Evolutionary conservation across 495 filamentous ascomycete species (phyloP).

Genomic region (Aspergillus cavernicola): DNA sequence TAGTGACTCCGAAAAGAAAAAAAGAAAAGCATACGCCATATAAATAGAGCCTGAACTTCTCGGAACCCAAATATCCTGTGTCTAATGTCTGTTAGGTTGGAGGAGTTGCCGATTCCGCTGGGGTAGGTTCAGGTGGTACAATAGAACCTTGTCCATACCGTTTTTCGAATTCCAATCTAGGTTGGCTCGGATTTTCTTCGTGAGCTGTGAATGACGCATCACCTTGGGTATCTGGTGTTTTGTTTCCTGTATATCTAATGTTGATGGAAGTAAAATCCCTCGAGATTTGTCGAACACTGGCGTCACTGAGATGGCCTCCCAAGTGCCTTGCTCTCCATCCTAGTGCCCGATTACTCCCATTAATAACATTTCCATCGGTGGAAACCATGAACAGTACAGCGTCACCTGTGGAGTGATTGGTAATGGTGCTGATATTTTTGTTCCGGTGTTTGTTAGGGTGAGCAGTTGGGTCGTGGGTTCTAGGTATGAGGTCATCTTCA

Average conservation of each 20-base stretch:
- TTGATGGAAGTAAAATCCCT: not conserved
- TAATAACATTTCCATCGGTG: not conserved
- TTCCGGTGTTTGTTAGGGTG: not conserved
- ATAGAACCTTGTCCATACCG: not conserved
- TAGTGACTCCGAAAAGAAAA: too few relatives aligned
- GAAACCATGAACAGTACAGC: not conserved
- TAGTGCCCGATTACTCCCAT: not conserved
- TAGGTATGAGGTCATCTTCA: too few relatives aligned
- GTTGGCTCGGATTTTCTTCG: not conserved
- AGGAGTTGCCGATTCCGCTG: not conserved
- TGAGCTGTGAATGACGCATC: not conserved
- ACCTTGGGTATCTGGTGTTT: not conserved
- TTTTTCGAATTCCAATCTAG: not conserved
- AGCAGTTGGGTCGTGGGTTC: too few relatives aligned
- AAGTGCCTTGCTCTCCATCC: not conserved
- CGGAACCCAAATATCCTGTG: not conserved
- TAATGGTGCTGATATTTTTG: not conserved
- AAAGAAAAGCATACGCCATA: not conserved
- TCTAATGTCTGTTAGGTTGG: not conserved
- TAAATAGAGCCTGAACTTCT: not conserved
- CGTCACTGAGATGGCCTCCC: not conserved
- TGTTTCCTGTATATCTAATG: not conserved
- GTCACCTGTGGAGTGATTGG: not conserved
- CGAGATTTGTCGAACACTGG: not conserved
- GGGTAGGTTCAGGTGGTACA: not conserved